Base-by-base conservation (phyloP, 768 basidiomycete genomes). In the Paxillus involutus region DNA sequence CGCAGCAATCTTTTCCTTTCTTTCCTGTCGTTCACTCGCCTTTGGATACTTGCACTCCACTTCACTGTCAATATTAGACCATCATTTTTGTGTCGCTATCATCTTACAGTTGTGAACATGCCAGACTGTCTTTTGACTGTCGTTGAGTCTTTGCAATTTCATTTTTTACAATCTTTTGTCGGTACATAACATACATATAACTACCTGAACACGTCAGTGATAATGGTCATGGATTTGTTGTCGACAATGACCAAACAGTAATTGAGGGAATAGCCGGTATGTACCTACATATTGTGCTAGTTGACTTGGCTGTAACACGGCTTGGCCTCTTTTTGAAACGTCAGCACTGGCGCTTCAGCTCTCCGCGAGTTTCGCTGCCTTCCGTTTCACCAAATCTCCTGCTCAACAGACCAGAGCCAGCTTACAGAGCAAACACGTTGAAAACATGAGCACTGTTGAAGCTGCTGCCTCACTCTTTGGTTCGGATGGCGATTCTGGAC, bases 391-490 rank as follows among this genome's bases (percentile, higher is more conserved):
- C 37, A 51, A 33, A 33, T 21, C 35, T n/a, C 47, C 35, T 32
- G 39, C 10, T 37, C 44, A 21, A 60, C 63, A 67, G 61, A 56
- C 40, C 52, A 54, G 29, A 24, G 37, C 44, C 60, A 29, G 51
- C 41, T 56, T 44, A 44, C 51, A 58, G 47, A 36, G 44, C 46
- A 43, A 50, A 64, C 69, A 72, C 69, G 69, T 60, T 72, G 67
- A 59, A 69, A 62, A 63, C 63, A 87, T 88, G 86, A 80, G 75
- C 67, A 75, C 77, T 60, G 82, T 86, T 52, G 88, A 90, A 75
- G 84, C 88, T 60, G 91, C 91, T 35, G 86, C 89, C 48, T 85
- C 88, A 53, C 85, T 93, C 44, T 93, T 93, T 76, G 88, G 84
- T 57, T 72, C 80, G 49, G 81, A 81, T 32, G 60, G 59, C 36